Evolutionary conservation across 108 stramenopile genomes (phyloP).

Genomic region (Conticribra guillardii): DNA sequence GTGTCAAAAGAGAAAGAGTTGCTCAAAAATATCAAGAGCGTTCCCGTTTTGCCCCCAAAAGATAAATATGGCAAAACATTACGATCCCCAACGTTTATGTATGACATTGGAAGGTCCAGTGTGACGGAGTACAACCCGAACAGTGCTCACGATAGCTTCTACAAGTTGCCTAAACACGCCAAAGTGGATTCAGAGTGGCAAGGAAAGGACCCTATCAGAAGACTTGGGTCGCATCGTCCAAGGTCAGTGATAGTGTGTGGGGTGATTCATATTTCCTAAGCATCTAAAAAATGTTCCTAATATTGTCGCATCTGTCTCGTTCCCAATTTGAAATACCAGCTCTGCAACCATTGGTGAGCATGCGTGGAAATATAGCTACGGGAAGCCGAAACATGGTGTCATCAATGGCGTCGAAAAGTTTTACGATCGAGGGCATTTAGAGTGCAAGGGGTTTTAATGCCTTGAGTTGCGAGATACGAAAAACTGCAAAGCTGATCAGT

Average conservation of each 20-base stretch:
- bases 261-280: too few relatives aligned
- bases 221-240: conserved; percentile 48
- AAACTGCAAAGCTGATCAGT: conserved; percentile 24
- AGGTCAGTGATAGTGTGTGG: background rate
- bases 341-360: conserved; percentile 43
- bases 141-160: conserved; percentile 44
- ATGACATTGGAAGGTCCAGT: conserved; percentile 58
- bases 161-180: conserved; percentile 56
- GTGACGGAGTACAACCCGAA: conserved; percentile 44
- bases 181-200: conserved; percentile 29
- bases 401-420: conserved; percentile 34
- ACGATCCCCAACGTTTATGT: conserved; percentile 47
- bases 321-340: background rate
- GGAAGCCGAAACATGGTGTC: conserved; percentile 41
- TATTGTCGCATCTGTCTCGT: background rate
- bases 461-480: conserved; percentile 2
- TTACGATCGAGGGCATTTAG: conserved; percentile 43
- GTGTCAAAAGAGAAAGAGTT: conserved; percentile 31
- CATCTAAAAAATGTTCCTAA: background rate
- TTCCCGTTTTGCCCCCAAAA: conserved; percentile 33
- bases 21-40: conserved; percentile 18
- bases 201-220: conserved; percentile 44
- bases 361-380: conserved; percentile 50
- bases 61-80: conserved; percentile 43
- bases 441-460: conserved; percentile 16